Evolutionary conservation across 2,329 filamentous ascomycete species (phyloP), one percentile per base, ranked within the genome.

Genomic region (Salinomyces thailandicus): DNA sequence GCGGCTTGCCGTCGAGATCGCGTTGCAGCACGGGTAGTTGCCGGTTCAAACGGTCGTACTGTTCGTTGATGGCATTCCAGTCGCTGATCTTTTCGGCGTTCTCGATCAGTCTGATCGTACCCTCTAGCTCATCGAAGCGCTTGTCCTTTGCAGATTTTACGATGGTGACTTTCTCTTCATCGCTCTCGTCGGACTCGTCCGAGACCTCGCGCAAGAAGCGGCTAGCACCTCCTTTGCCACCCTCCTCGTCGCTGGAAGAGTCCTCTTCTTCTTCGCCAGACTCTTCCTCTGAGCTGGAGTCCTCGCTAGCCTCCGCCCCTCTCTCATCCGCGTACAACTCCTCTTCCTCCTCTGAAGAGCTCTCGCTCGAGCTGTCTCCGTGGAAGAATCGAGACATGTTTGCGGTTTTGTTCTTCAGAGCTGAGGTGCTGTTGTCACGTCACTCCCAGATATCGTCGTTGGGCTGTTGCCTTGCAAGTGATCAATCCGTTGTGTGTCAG

Each of bases 101-200:
- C 61, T 96, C 87, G 57, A 98, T 96, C 57, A 82, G 68, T 62
- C 82, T 81, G 56, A 96, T 83, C 29, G 80, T 93, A 42, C 77
- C 75, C 62, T 98, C 89, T 43, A 98, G 73, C 64, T 96, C 93
- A 58, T 95, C 89, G 49, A 85, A 73, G 45, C 91, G 78, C 75
- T 98, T 98, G 71, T 96, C 86, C 68, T 96, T 96, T 56, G 89
- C 87, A 64, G 86, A 95, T 75, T 93, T 95, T 57, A 96, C 83
- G 53, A 91, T 77, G 54, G 81, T 85, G 47, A 80, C 77, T 49
- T 77, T 76, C 48, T 95, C 89, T 47, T 91, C 87, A 59, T 86
- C 87, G 54, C 72, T 77, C 54, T 80, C 85, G 34, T 91, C 85
- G 41, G 76, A 74, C 22, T 62, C 68, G 49, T 75, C 79, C 11